phyloP scores from a whole-genome alignment of 129 eudicot species.

The Sambucus nigra region DNA sequence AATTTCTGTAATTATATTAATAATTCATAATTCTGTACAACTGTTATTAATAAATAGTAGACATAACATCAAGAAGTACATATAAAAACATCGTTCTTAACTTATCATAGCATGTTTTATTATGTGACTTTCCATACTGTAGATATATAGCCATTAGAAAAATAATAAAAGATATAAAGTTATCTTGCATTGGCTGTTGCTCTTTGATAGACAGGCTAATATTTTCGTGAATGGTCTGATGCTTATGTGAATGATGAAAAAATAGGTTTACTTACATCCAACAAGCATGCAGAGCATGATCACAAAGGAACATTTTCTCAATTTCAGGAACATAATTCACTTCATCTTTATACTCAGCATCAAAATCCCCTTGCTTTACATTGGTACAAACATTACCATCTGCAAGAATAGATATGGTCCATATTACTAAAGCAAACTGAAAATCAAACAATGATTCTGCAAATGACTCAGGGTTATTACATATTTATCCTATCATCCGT shows the following conservation, averaged over 20 bases:
- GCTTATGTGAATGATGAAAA: not conserved
- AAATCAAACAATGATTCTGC: not conserved
- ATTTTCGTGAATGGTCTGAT: not conserved
- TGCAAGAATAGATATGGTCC: not conserved
- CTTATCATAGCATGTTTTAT: too few species aligned
- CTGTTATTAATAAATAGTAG: too few species aligned
- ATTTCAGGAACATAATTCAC: slow-evolving; percentile 3
- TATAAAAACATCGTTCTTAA: too few species aligned
- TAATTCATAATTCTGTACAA: too few species aligned
- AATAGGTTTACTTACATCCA: slow-evolving; percentile 46
- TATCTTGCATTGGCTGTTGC: not conserved
- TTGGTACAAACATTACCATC: slow-evolving; percentile 13
- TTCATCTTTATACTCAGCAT: slow-evolving; percentile 4
- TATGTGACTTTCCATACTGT: too few species aligned
- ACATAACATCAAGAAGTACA: too few species aligned
- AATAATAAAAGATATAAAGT: not conserved
- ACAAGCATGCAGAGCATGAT: slow-evolving; percentile 33
- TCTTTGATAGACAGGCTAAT: not conserved
- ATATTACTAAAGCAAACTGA: not conserved
- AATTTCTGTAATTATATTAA: too few species aligned
- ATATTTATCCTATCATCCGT: not conserved
- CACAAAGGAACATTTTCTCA: slow-evolving; percentile 11
- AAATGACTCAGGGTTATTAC: not conserved
- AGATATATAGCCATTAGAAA: too few species aligned
- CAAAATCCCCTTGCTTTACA: slow-evolving; percentile 13